Percentiles rank a stretch among this genome's conserved stretches.
These are phyloP conservation scores for Clathrospora elynae DNA, from an alignment of 2,329 filamentous ascomycete species.

Conservation along the genomic window DNA sequence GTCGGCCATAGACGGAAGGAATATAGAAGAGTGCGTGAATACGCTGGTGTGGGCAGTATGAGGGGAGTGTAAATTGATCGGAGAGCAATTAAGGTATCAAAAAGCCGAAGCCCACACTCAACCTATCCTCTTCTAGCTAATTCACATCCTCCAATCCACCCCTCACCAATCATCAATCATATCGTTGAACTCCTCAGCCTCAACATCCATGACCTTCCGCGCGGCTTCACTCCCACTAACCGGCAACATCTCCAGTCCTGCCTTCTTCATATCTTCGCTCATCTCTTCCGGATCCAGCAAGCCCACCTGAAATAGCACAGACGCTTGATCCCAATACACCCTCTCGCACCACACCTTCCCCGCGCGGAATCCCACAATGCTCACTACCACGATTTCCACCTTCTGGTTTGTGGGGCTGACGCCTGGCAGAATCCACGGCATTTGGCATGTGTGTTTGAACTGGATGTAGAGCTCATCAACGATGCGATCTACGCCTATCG, in stretches of 20 bases:
- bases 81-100: background rate
- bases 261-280: conserved; percentile 52
- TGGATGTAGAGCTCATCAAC: conserved; percentile 64
- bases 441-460: conserved; percentile 61
- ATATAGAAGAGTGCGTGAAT: too few relatives aligned
- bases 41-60: too few relatives aligned
- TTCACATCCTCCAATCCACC: background rate
- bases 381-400: conserved; percentile 63
- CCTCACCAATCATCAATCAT: conserved; percentile 54
- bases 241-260: conserved; percentile 54
- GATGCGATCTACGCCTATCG: conserved; percentile 62
- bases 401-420: conserved; percentile 61
- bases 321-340: conserved; percentile 67
- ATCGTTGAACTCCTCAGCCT: conserved; percentile 52
- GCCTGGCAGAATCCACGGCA: conserved; percentile 65
- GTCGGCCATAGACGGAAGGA: too few relatives aligned
- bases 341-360: conserved; percentile 62
- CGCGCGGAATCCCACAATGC: conserved; percentile 60
- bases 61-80: background rate
- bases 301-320: conserved; percentile 63
- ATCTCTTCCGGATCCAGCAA: conserved; percentile 62
- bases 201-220: conserved; percentile 54
- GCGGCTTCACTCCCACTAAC: conserved; percentile 54
- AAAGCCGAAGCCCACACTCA: background rate
- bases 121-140: background rate